phyloP scores from a whole-genome alignment of 345 rosid genomes.

The Eucalyptus decipiens region DNA sequence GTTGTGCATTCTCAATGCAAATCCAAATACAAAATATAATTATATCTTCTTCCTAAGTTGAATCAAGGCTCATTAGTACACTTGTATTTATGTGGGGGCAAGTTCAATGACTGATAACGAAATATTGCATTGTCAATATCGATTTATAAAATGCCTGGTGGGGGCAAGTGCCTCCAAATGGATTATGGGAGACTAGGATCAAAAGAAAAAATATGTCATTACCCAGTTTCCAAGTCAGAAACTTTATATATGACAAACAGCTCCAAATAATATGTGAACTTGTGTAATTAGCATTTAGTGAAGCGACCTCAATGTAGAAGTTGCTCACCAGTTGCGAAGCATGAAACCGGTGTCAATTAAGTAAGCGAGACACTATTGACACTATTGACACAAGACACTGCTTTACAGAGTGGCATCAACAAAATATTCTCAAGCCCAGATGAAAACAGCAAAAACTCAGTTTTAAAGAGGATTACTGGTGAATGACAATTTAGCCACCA shows the following conservation, averaged over 20 bases:
- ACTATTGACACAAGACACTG: neutral
- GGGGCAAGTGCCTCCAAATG: neutral
- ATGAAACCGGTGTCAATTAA: neutral
- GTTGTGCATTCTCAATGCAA: neutral
- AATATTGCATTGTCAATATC: neutral
- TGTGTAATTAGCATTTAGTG: neutral
- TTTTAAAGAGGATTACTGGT: neutral
- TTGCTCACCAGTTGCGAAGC: neutral
- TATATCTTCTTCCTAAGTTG: neutral
- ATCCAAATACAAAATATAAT: neutral
- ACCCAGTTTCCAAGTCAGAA: neutral
- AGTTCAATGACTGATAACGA: neutral
- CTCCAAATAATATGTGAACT: neutral
- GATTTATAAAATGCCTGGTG: neutral
- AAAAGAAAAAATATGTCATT: neutral
- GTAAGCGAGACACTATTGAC: neutral
- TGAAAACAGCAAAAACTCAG: neutral
- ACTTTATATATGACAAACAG: neutral
- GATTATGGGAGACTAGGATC: neutral
- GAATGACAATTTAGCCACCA: neutral
- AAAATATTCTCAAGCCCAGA: neutral
- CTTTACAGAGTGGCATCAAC: neutral
- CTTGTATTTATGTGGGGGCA: neutral
- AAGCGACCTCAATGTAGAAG: neutral
- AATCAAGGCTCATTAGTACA: neutral